A percentile compares a stretch with the other conserved stretches of the same genome.
These are phyloP conservation scores for Aspergillus egyptiacus DNA, from an alignment of 495 filamentous ascomycete genomes.

Conservation along the genomic window DNA sequence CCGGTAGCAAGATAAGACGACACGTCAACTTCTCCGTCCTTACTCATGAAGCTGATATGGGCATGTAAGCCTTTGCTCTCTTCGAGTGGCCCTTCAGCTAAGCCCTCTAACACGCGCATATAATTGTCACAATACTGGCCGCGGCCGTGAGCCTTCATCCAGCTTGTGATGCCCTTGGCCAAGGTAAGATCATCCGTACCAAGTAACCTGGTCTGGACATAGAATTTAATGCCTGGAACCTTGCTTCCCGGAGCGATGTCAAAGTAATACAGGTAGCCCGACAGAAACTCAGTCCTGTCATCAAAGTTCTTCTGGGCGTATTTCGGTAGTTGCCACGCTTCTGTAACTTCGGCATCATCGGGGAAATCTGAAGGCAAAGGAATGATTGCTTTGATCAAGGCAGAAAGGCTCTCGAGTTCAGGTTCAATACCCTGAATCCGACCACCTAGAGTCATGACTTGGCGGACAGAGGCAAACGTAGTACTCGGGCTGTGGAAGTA, in stretches of 20 bases:
- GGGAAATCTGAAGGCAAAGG: constrained; percentile 12
- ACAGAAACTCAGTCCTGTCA: neutral
- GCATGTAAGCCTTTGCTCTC: constrained; percentile 16
- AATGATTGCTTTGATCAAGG: constrained; percentile 8
- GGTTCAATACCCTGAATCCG: constrained; percentile 5
- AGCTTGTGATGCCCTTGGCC: constrained; percentile 10
- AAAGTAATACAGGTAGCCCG: constrained; percentile 4
- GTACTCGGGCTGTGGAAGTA: constrained; percentile 28
- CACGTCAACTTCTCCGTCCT: constrained; percentile 18
- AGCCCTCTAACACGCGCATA: constrained; percentile 8
- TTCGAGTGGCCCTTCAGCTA: constrained; percentile 12
- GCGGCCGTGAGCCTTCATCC: constrained; percentile 19
- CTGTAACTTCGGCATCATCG: constrained; percentile 1
- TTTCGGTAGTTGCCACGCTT: constrained; percentile 6
- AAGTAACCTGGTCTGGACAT: constrained; percentile 31
- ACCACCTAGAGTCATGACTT: constrained; percentile 28
- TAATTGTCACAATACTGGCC: constrained; percentile 13
- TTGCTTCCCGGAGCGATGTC: constrained; percentile 2
- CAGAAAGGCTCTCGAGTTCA: constrained; percentile 15
- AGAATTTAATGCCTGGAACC: constrained; percentile 28
- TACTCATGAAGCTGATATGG: constrained; percentile 9
- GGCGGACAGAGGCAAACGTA: constrained; percentile 21
- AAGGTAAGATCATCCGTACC: constrained; percentile 16
- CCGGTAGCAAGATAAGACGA: constrained; percentile 18
- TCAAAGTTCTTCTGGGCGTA: too few relatives aligned